Percentiles rank a stretch among this genome's conserved stretches.
phyloP scores from a whole-genome alignment of 257 asterid species.

The Solanum phureja region DNA sequence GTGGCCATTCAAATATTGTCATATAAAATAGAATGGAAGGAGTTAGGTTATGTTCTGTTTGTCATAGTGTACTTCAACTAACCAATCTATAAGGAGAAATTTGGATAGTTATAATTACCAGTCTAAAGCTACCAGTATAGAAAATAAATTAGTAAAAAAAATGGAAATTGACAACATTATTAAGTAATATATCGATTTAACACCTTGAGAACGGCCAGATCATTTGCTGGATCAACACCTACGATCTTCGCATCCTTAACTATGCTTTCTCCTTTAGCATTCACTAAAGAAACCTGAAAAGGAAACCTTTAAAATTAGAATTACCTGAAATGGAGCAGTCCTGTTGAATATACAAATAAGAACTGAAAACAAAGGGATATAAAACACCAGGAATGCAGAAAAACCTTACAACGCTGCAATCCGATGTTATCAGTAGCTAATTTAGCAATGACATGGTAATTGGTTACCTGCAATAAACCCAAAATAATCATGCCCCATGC shows the following conservation, averaged over 20 bases:
- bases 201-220: constrained; percentile 83
- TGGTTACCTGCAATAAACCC: constrained; percentile 54
- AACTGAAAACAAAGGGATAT: background rate
- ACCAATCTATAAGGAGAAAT: background rate
- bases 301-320: background rate
- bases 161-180: background rate
- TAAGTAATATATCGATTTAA: background rate
- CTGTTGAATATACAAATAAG: background rate
- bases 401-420: constrained; percentile 85
- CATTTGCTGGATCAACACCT: constrained; percentile 79
- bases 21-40: background rate
- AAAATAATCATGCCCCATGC: background rate
- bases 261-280: constrained; percentile 32
- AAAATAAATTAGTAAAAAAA: background rate
- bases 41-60: background rate
- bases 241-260: constrained; percentile 46
- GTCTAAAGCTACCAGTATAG: background rate
- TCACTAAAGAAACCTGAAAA: constrained; percentile 50
- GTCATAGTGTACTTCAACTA: background rate
- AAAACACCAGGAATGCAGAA: constrained; percentile 7
- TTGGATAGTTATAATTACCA: background rate
- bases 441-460: constrained; percentile 73
- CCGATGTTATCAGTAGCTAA: constrained; percentile 66
- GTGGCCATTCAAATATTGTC: background rate
- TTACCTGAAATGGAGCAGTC: background rate